Percentiles rank a stretch among this genome's conserved stretches.
Conservation (phyloP, 495 filamentous ascomycete species). For the Aspergillus sclerotioniger region DNA sequence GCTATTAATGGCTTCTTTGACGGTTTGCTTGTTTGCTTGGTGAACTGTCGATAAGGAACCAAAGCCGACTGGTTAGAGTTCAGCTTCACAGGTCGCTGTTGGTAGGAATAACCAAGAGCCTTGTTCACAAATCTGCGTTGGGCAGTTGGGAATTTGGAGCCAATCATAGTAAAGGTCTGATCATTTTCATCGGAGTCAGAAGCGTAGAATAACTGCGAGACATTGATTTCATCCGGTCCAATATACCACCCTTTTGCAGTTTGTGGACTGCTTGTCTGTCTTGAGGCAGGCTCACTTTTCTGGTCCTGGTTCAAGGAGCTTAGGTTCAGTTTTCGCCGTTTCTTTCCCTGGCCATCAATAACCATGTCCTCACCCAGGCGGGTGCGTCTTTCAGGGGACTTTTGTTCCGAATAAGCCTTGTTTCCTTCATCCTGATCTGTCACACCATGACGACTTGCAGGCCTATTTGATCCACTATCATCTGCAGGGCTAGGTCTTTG, state of each 20-base stretch:
- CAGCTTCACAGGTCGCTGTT: slow-evolving; percentile 20
- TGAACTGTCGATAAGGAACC: slow-evolving; percentile 22
- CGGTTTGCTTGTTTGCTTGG: background rate
- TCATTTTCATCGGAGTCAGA: slow-evolving; percentile 15
- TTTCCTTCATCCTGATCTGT: background rate
- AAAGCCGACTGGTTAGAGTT: slow-evolving; percentile 20
- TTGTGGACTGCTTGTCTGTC: background rate
- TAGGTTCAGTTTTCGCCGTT: slow-evolving; percentile 37
- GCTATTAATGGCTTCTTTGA: background rate
- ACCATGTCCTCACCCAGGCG: slow-evolving; percentile 27
- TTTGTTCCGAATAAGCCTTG: background rate
- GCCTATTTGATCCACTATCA: background rate
- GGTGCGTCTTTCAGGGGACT: background rate
- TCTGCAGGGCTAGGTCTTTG: background rate
- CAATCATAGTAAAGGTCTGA: slow-evolving; percentile 17
- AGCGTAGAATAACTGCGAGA: slow-evolving; percentile 26
- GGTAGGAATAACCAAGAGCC: slow-evolving; percentile 23
- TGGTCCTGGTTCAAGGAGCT: background rate
- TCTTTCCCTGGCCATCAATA: slow-evolving; percentile 39
- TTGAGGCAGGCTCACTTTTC: background rate
- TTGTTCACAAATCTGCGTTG: slow-evolving; percentile 28
- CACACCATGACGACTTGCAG: background rate
- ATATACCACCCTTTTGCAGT: slow-evolving; percentile 28
- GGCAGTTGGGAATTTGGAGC: slow-evolving; percentile 21
- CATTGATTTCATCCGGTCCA: slow-evolving; percentile 22